Evolutionary conservation across 129 eudicot genomes (phyloP), one percentile per base, ranked within the genome.

Genomic region (Gnaphalium uliginosum): DNA sequence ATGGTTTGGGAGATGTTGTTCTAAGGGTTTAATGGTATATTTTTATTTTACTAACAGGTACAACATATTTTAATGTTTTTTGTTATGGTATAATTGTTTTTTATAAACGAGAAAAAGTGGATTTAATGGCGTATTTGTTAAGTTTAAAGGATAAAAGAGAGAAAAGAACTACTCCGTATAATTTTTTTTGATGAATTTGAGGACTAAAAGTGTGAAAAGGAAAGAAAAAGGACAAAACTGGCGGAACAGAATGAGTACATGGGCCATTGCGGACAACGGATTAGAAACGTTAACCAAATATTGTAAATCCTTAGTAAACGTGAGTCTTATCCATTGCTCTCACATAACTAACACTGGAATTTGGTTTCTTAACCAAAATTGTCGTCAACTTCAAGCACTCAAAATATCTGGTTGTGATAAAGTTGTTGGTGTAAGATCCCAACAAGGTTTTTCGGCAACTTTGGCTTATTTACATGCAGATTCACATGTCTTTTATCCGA

Each of bases 381-480:
- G 94, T 37, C 63, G 66, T 58, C 68, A 68, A 75, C 85, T 88
- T 65, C 69, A 81, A 43, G 86, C 87, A 19, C 25, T 88, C 68
- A 76, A 70, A 67, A 85, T 88, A 30, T 72, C 89, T 25, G 35
- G 64, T 54, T 82, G 95, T 67, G 15, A 54, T 37, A 76, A 66
- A 23, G 56, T 88, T 8, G 75, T 19, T 4, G 97, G 96, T 19
- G 73, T 74, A 69, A 86, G 95, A 8, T 88, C 86, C 73, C 62
- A 75, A 73, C 66, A 75, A 76, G 92, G 92, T 4, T 86, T 91
- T 73, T 70, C 88, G 8, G 72, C 67, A 48, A 77, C 75, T 21
- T 77, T 91, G 21, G 33, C 80, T 41, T 86, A 80, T 75, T 26
- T 91, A 50, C 91, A 91, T 79, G 95, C 90, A 22, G 84, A 85